phyloP scores from a whole-genome alignment of 2,329 filamentous ascomycete genomes.

The Paraphaeosphaeria sporulosa region DNA sequence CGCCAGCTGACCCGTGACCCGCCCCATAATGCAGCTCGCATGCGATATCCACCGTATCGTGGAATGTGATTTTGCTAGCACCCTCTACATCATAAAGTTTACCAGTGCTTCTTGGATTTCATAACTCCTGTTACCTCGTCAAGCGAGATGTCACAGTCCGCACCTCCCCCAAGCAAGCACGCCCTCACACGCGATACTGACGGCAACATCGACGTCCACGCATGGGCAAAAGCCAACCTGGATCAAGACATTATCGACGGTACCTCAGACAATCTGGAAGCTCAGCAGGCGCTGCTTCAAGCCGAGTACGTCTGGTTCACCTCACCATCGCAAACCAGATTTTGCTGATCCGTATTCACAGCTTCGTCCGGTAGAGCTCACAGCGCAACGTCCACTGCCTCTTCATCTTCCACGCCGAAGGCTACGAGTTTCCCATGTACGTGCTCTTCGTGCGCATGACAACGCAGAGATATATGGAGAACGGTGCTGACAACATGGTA shows the following conservation, averaged over 20 bases:
- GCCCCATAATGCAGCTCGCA: neutral
- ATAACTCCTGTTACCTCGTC: neutral
- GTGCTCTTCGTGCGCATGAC: neutral
- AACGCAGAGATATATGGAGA: neutral
- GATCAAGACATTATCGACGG: neutral
- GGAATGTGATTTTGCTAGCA: neutral
- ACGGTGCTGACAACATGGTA: neutral
- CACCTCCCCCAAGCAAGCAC: neutral
- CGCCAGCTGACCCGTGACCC: neutral
- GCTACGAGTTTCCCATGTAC: neutral
- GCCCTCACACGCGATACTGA: neutral
- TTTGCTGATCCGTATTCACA: neutral
- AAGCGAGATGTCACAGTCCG: neutral
- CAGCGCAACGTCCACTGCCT: neutral
- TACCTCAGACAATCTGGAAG: neutral
- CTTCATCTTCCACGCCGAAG: neutral
- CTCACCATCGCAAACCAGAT: neutral
- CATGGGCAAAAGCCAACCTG: neutral
- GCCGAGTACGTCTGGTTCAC: neutral
- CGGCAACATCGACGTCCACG: neutral
- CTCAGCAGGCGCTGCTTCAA: neutral
- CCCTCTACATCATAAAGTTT: neutral
- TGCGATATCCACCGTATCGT: neutral
- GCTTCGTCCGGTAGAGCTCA: neutral
- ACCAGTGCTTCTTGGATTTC: neutral